Conservation (phyloP, 208 protist genomes). For the Zelonia costaricensis region DNA sequence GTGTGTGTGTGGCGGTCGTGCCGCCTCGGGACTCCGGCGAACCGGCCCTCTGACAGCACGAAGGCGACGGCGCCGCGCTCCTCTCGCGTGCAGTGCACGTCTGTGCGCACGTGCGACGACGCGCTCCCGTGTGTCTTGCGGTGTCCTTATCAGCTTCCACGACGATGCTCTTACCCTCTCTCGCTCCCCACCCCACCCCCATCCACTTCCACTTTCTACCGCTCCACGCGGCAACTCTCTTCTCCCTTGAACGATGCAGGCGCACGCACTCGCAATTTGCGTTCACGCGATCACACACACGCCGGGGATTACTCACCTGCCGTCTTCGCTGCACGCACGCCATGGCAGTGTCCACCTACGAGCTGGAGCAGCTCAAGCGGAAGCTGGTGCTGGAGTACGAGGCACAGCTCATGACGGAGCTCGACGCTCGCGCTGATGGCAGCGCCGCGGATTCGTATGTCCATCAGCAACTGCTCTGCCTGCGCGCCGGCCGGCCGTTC, state of each 20-base stretch:
- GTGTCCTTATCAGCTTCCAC: too few species aligned
- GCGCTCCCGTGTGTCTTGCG: neutral
- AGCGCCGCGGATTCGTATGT: slow-evolving; percentile 16
- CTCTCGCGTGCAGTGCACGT: neutral
- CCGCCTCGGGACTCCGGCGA: too few species aligned
- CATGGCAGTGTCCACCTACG: slow-evolving; percentile 4
- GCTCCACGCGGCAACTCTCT: too few species aligned
- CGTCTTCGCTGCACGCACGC: neutral
- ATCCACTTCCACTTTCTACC: too few species aligned
- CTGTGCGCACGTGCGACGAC: neutral
- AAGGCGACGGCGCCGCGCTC: too few species aligned
- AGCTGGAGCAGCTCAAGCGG: slow-evolving; percentile 25
- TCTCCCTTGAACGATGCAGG: too few species aligned
- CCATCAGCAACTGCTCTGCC: slow-evolving; percentile 48
- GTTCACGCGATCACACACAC: neutral
- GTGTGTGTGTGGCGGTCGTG: neutral
- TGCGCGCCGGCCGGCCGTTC: slow-evolving; percentile 22
- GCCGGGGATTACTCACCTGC: too few species aligned
- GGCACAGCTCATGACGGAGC: slow-evolving; percentile 8
- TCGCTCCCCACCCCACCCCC: too few species aligned
- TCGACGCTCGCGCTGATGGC: neutral
- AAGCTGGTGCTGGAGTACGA: slow-evolving; percentile 19
- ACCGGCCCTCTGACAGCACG: too few species aligned
- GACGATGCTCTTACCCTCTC: too few species aligned
- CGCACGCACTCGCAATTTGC: too few species aligned